Percentiles rank a stretch among this genome's conserved stretches.
phyloP scores from a whole-genome alignment of 176 grass and related monocot species.

The Juncus effusus region DNA sequence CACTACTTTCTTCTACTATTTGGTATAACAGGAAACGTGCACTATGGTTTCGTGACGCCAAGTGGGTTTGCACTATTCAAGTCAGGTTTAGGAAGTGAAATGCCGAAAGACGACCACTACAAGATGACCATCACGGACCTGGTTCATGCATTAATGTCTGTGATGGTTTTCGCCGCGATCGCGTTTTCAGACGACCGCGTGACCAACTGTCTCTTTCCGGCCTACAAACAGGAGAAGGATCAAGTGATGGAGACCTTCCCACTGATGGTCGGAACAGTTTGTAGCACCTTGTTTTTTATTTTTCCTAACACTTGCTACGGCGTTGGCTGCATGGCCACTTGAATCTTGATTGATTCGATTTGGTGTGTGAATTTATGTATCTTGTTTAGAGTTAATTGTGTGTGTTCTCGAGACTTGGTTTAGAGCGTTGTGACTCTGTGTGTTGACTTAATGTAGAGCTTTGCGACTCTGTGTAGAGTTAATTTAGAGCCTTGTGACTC shows the following conservation, averaged over 20 bases:
- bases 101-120: slow-evolving; percentile 46
- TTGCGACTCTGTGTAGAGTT: too few species aligned
- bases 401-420: too few species aligned
- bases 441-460: too few species aligned
- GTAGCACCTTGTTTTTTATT: slow-evolving; percentile 57
- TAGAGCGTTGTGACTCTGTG: too few species aligned
- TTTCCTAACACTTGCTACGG: slow-evolving; percentile 62
- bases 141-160: slow-evolving; percentile 52
- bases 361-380: too few species aligned
- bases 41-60: slow-evolving; percentile 61
- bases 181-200: slow-evolving; percentile 44
- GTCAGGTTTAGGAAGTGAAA: slow-evolving; percentile 50
- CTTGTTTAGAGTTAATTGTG: too few species aligned
- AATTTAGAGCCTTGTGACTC: too few species aligned
- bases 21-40: slow-evolving; percentile 33
- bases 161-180: slow-evolving; percentile 52
- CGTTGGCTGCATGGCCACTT: slow-evolving; percentile 48
- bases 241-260: slow-evolving; percentile 71
- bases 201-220: slow-evolving; percentile 42
- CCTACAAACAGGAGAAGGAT: slow-evolving; percentile 49
- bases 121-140: slow-evolving; percentile 47
- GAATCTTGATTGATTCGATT: not conserved
- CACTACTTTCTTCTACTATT: not conserved
- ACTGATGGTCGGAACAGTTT: slow-evolving; percentile 47
- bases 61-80: slow-evolving; percentile 46